phyloP scores from a whole-genome alignment of 352 stramenopile genomes.

The Paralagenidium karlingii region DNA sequence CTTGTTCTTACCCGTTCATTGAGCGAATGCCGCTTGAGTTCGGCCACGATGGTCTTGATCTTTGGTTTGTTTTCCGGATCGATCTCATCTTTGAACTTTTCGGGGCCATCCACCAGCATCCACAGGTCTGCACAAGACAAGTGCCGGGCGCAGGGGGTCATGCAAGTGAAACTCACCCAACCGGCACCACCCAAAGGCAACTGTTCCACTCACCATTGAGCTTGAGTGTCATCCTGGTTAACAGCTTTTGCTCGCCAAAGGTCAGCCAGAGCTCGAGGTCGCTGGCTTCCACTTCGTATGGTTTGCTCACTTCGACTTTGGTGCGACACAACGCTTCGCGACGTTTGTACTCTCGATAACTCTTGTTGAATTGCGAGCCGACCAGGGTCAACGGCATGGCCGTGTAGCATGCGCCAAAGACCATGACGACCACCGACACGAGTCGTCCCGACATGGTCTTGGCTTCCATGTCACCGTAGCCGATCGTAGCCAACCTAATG shows the following conservation, averaged over 20 bases:
- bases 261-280: constrained; percentile 34
- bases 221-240: constrained; percentile 21
- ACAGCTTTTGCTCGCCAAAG: constrained; percentile 39
- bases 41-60: constrained; percentile 1
- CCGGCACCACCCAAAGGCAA: background rate
- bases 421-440: constrained; percentile 61
- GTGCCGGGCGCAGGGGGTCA: background rate
- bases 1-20: constrained; percentile 1
- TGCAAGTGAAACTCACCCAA: background rate
- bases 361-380: constrained; percentile 72
- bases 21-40: constrained; percentile 3
- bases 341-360: constrained; percentile 66
- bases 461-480: constrained; percentile 68
- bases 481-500: constrained; percentile 51
- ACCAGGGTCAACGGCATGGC: constrained; percentile 71
- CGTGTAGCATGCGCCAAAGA: constrained; percentile 72
- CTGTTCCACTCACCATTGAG: constrained; percentile 17
- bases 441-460: constrained; percentile 52
- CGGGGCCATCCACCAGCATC: constrained; percentile 2
- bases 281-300: constrained; percentile 19
- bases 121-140: constrained; percentile 2
- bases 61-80: background rate
- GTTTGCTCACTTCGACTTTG: constrained; percentile 61
- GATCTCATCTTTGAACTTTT: background rate
- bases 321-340: constrained; percentile 53